Evolutionary conservation across 2,329 filamentous ascomycete species (phyloP), one percentile per base, ranked within the genome.

Genomic region (Teratosphaeria pseudoeucalypti): DNA sequence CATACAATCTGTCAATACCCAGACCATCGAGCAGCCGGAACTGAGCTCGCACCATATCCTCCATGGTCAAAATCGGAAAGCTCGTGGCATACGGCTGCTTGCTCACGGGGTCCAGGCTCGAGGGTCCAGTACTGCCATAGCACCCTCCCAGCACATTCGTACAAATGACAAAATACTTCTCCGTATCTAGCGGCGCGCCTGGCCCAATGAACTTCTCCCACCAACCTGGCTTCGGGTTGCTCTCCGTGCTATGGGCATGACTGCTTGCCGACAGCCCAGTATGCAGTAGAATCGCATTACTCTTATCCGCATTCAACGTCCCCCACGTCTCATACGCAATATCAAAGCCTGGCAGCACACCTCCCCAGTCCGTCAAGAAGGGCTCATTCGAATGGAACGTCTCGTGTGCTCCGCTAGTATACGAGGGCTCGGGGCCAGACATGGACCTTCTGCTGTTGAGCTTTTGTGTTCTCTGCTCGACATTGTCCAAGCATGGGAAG

Each of bases 121-220:
- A 86, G 0, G 94, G 94, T 0, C 94, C 94, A 0, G 94, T 99
- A 39, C 90, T 96, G 37, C 94, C 94, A 73, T 94, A 97, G 75
- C 94, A 99, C 6, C 94, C 91, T 57, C 94, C 94, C 39, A 99
- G 82, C 54, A 97, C 92, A 72, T 99, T 99, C 10, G 94, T 97
- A 77, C 94, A 99, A 62, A 99, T 90, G 61, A 99, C 78, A 70
- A 91, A 90, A 78, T 95, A 95, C 72, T 90, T 92, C 74, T 92
- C 78, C 1, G 94, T 99, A 73, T 99, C 90, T 10, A 99, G 77
- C 11, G 90, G 88, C 23, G 82, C 82, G 0, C 89, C 90, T 0
- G 92, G 88, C 0, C 94, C 94, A 69, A 99, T 97, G 73, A 99
- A 99, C 74, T 88, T 92, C 76, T 99, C 94, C 94, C 94, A 99